phyloP scores from a whole-genome alignment of 2,329 filamentous ascomycete genomes.

The Coniochaeta sp. region DNA sequence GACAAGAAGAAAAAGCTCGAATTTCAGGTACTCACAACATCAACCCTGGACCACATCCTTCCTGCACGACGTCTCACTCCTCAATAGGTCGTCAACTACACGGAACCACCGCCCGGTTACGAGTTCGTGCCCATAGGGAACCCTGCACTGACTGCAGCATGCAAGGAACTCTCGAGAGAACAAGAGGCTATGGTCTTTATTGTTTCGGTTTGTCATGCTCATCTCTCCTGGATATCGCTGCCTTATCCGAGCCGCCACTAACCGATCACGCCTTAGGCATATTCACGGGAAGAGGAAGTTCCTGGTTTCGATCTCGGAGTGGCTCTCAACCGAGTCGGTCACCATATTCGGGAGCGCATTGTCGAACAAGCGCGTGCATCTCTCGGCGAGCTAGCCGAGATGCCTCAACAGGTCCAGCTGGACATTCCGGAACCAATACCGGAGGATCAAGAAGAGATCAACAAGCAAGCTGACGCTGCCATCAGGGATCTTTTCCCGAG shows the following conservation, averaged over 20 bases:
- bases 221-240: not conserved
- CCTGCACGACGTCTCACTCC: constrained; percentile 16
- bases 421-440: constrained; percentile 52
- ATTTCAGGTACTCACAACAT: constrained; percentile 42
- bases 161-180: constrained; percentile 59
- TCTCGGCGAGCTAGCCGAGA: constrained; percentile 19
- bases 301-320: constrained; percentile 33
- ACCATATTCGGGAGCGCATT: constrained; percentile 52
- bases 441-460: constrained; percentile 50
- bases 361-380: constrained; percentile 45
- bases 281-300: not conserved
- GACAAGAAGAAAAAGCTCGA: constrained; percentile 60
- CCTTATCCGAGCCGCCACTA: not conserved
- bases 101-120: constrained; percentile 51
- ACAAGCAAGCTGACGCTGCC: constrained; percentile 54
- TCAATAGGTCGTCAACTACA: constrained; percentile 43
- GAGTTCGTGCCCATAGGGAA: constrained; percentile 58
- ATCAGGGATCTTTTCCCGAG: constrained; percentile 58
- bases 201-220: constrained; percentile 46
- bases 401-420: constrained; percentile 14
- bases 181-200: constrained; percentile 59
- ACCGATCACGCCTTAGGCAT: not conserved
- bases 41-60: constrained; percentile 2
- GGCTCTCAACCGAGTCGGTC: constrained; percentile 53
- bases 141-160: constrained; percentile 50